These are phyloP conservation scores for Candida neerlandica DNA, from an alignment of 1,139 yeast genomes.

Conservation along the genomic window DNA sequence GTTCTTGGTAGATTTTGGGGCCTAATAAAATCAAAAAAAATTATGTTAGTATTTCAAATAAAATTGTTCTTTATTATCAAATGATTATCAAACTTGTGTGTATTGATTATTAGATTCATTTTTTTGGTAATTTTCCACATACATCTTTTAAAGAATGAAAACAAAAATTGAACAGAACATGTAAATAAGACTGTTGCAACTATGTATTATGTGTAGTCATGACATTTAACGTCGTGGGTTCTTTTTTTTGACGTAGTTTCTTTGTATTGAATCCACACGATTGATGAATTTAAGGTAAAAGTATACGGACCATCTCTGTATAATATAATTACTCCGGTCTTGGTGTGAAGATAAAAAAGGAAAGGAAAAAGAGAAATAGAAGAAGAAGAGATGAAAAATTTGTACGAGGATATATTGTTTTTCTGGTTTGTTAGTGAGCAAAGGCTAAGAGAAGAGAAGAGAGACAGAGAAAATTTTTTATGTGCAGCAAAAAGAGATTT, in stretches of 20 bases:
- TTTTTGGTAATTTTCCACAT: slow-evolving; percentile 7
- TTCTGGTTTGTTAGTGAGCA: neutral
- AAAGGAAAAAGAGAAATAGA: slow-evolving; percentile 10
- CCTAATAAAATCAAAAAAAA: slow-evolving; percentile 46
- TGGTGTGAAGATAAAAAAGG: slow-evolving; percentile 19
- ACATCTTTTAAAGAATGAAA: slow-evolving; percentile 1
- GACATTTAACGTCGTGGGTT: neutral
- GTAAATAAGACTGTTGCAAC: neutral
- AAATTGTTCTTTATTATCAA: neutral
- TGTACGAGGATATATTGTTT: neutral
- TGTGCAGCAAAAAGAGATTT: too few species aligned
- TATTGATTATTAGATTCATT: neutral
- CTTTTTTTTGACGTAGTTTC: neutral
- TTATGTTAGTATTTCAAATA: slow-evolving; percentile 1
- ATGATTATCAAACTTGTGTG: neutral
- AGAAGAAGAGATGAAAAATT: slow-evolving; percentile 5
- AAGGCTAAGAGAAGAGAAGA: neutral
- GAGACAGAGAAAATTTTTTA: too few species aligned
- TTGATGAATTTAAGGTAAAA: slow-evolving; percentile 9
- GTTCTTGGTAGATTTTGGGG: slow-evolving; percentile 84
- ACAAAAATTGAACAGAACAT: too few species aligned
- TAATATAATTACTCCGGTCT: slow-evolving; percentile 86
- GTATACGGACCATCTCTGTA: slow-evolving; percentile 94
- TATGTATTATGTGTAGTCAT: slow-evolving; percentile 1
- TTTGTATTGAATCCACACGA: neutral